phyloP scores from a whole-genome alignment of 805 yeast genomes.

The Hanseniaspora hatyaiensis region DNA sequence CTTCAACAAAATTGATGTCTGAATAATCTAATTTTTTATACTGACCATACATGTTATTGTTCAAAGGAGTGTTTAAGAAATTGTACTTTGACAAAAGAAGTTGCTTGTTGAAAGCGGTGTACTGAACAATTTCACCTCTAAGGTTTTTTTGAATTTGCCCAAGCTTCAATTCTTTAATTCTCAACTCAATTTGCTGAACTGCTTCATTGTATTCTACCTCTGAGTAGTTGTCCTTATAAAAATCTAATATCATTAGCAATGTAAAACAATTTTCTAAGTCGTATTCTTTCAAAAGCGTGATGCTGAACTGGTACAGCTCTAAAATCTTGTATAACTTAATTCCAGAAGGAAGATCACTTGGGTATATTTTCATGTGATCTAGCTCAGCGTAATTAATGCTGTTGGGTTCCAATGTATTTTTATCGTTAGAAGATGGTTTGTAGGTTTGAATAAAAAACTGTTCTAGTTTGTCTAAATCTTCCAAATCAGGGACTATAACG shows the following conservation, averaged over 20 bases:
- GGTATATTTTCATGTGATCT: constrained; percentile 6
- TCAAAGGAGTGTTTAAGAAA: neutral
- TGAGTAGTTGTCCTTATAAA: neutral
- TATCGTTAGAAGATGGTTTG: constrained; percentile 16
- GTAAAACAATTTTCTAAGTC: constrained; percentile 7
- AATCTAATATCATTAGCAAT: constrained; percentile 4
- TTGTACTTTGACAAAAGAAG: neutral
- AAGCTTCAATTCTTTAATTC: constrained; percentile 11
- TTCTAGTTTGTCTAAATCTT: constrained; percentile 12
- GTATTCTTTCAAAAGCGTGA: neutral
- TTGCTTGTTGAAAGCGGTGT: constrained; percentile 9
- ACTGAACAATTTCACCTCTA: constrained; percentile 9
- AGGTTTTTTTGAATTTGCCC: constrained; percentile 2
- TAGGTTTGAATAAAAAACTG: constrained; percentile 19
- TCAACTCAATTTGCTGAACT: neutral
- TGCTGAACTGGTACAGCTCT: constrained; percentile 10
- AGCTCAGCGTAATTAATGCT: constrained; percentile 17
- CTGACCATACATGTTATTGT: neutral
- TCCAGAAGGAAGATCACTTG: constrained; percentile 24
- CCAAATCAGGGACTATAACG: constrained; percentile 10
- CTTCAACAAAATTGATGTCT: constrained; percentile 10
- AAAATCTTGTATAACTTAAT: constrained; percentile 27
- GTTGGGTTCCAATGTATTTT: no score
- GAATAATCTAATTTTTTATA: neutral
- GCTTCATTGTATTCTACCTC: neutral